Conservation (phyloP, 805 yeast genomes). For the Blastobotrys peoriensis region DNA sequence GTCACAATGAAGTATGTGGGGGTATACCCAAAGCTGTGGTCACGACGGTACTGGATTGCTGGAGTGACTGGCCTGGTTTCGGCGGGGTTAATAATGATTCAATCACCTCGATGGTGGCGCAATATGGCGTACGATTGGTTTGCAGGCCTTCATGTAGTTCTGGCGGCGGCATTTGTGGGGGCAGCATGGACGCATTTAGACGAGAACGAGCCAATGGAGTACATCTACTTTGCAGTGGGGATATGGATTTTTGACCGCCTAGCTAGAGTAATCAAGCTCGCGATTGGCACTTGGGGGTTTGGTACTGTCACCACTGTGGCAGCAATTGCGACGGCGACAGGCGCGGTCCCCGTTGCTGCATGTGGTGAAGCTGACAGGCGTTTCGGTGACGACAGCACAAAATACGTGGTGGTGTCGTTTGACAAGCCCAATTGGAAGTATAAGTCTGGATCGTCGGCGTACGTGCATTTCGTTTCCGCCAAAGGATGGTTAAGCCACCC, state of each 20-base stretch:
- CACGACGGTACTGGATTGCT: slow-evolving; percentile 27
- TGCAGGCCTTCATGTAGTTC: slow-evolving; percentile 43
- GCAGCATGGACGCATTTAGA: neutral
- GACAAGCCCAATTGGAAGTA: neutral
- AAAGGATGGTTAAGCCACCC: neutral
- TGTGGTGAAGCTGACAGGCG: slow-evolving; percentile 53
- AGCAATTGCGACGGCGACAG: slow-evolving; percentile 17
- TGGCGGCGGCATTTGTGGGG: slow-evolving; percentile 36
- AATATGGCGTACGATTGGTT: slow-evolving; percentile 51
- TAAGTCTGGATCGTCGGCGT: neutral
- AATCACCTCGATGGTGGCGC: slow-evolving; percentile 48
- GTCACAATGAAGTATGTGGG: slow-evolving; percentile 24
- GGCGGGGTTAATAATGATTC: slow-evolving; percentile 38
- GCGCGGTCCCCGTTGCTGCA: slow-evolving; percentile 32
- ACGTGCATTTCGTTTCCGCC: neutral
- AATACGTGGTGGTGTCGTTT: neutral
- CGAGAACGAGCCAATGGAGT: neutral
- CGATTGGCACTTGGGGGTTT: slow-evolving; percentile 2
- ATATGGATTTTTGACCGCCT: slow-evolving; percentile 5
- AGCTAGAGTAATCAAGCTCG: slow-evolving; percentile 10
- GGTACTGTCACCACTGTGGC: slow-evolving; percentile 7
- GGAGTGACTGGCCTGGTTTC: slow-evolving; percentile 41
- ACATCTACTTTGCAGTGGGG: slow-evolving; percentile 31
- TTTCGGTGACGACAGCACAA: slow-evolving; percentile 65
- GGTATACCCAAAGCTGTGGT: slow-evolving; percentile 20